Evolutionary conservation across 768 basidiomycete species (phyloP).

Genomic region (Trametes cubensis): DNA sequence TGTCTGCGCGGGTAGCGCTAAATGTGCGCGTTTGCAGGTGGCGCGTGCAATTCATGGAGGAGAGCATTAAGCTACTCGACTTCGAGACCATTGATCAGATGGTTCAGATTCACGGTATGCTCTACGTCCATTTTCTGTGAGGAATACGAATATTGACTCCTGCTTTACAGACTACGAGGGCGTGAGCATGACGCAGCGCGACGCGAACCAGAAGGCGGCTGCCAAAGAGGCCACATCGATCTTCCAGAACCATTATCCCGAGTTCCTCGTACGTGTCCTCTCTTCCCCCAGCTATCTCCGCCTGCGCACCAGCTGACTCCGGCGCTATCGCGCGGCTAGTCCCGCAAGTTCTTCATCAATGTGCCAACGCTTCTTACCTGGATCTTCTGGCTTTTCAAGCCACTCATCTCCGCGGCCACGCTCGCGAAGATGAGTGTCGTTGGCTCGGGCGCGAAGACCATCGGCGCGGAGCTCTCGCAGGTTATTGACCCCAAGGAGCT

Average conservation of each 20-base stretch:
- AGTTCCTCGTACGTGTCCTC: conserved; percentile 58
- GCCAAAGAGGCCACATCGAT: conserved; percentile 74
- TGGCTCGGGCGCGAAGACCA: conserved; percentile 59
- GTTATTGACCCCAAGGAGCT: conserved; percentile 59
- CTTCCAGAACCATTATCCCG: conserved; percentile 79
- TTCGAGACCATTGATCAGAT: conserved; percentile 74
- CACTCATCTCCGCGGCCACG: conserved; percentile 71
- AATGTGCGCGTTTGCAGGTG: conserved; percentile 48
- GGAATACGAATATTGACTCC: not conserved
- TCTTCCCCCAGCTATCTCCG: not conserved
- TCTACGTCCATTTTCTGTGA: conserved; percentile 41
- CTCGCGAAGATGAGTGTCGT: conserved; percentile 81
- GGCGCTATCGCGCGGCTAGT: conserved; percentile 38
- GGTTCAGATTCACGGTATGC: conserved; percentile 71
- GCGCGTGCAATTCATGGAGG: conserved; percentile 80
- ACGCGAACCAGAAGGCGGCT: conserved; percentile 75
- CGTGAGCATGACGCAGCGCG: conserved; percentile 59
- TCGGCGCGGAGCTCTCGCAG: conserved; percentile 62
- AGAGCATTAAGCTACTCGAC: conserved; percentile 61
- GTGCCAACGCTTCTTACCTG: conserved; percentile 76
- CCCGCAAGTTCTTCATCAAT: conserved; percentile 80
- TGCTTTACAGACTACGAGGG: conserved; percentile 68
- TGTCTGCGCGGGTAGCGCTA: not conserved
- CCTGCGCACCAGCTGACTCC: not conserved
- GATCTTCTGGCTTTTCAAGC: conserved; percentile 85